Evolutionary conservation across 345 rosid species (phyloP).

Genomic region (Moricandia moricandioides): DNA sequence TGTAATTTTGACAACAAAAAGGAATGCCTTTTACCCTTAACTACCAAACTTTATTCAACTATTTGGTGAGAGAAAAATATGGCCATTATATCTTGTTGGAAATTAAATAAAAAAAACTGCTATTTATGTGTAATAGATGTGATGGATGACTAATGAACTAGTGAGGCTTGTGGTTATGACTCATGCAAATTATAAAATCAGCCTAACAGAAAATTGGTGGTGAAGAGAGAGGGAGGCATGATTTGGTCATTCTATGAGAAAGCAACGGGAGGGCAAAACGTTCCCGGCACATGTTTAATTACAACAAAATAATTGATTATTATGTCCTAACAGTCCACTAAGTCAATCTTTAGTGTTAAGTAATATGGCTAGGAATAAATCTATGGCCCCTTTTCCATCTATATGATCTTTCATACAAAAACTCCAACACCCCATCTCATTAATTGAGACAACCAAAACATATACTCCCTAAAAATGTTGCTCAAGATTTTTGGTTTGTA

Average conservation of each 20-base stretch:
- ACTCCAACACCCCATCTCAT: neutral
- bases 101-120: slow-evolving; percentile 3
- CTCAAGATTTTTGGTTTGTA: too few species aligned
- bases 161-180: slow-evolving; percentile 32
- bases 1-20: too few species aligned
- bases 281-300: slow-evolving; percentile 26
- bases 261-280: slow-evolving; percentile 13
- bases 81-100: slow-evolving; percentile 1
- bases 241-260: slow-evolving; percentile 11
- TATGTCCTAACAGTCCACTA: slow-evolving; percentile 38
- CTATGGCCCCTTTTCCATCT: slow-evolving; percentile 14
- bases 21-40: too few species aligned
- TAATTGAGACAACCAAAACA: too few species aligned
- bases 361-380: slow-evolving; percentile 37
- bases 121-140: slow-evolving; percentile 15
- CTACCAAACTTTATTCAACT: slow-evolving; percentile 12
- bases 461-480: too few species aligned
- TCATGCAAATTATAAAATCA: slow-evolving; percentile 13
- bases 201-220: slow-evolving; percentile 18
- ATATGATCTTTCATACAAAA: slow-evolving; percentile 18
- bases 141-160: slow-evolving; percentile 27
- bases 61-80: slow-evolving; percentile 22
- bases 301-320: slow-evolving; percentile 32
- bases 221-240: slow-evolving; percentile 10
- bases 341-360: slow-evolving; percentile 37